Base-by-base conservation (phyloP, 768 basidiomycete genomes). In the Boletus patriciae region DNA sequence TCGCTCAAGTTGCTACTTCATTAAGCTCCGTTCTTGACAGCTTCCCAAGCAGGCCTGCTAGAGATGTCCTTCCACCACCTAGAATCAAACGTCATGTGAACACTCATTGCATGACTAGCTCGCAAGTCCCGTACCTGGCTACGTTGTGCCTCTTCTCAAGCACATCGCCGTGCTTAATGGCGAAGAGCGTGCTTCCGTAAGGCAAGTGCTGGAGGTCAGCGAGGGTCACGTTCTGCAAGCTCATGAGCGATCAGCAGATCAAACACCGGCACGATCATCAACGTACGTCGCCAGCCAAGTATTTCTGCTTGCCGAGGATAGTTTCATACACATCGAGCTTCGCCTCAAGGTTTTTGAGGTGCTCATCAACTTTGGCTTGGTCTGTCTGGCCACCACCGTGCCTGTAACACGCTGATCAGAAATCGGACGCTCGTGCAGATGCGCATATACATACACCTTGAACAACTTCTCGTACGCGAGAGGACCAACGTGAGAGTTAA, bases 181-280 rank as follows among this genome's bases (percentile, higher is more conserved):
- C 15, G 19, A 42, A 53, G 29, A 78, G 60, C 45, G 65, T 23
- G n/a, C 45, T 50, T 19, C 77, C 80, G 47, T 77, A 79, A 0
- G 84, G 78, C 33, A 86, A 65, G 65, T 85, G 84, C 68, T 78
- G 79, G 12, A 87, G 73, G 63, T 87, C 86, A 4, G 80, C 83
- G 1, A 86, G 71, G 8, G 82, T 84, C 50, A 87, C 21, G 29
- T 69, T 62, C 74, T 79, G 55, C n/a, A 21, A 44, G 23, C 3
- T 10, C 25, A 38, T 66, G 33, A 62, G 56, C 25, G 8, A 46
- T 38, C 31, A 2, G 2, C 15, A 34, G 13, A 40, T 31, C 27
- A 33, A 46, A 23, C 2, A 0, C 1, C 0, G 8, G 12, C 27
- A 31, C 15, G 0, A 50, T 13, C 18, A 25, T 50, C 43, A 21